Percentiles rank a stretch among this genome's conserved stretches.
phyloP scores from a whole-genome alignment of 2,329 filamentous ascomycete species.

The Aspergillus intermedius region DNA sequence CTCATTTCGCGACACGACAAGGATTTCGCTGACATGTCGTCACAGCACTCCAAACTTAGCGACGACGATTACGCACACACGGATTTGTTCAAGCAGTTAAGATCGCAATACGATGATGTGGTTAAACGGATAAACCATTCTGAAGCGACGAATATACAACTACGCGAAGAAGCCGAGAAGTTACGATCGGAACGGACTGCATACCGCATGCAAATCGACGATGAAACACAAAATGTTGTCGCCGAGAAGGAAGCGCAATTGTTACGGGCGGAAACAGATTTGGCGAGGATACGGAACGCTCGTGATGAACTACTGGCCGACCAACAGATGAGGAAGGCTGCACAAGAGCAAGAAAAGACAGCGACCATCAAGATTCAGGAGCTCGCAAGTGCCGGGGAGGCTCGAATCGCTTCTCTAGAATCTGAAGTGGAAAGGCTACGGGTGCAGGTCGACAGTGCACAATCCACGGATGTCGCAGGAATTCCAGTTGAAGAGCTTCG shows the following conservation, averaged over 20 bases:
- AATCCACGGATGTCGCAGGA: constrained; percentile 47
- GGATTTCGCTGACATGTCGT: neutral
- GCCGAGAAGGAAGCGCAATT: constrained; percentile 77
- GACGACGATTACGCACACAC: constrained; percentile 94
- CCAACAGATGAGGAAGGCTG: constrained; percentile 68
- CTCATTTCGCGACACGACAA: neutral
- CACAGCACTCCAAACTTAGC: constrained; percentile 60
- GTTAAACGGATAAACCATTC: constrained; percentile 87
- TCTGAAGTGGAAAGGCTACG: constrained; percentile 69
- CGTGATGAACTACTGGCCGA: constrained; percentile 84
- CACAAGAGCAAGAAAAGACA: constrained; percentile 67
- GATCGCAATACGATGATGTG: constrained; percentile 83
- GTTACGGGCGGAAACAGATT: constrained; percentile 71
- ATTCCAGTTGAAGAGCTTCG: constrained; percentile 66
- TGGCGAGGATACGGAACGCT: constrained; percentile 74
- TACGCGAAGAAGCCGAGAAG: constrained; percentile 79
- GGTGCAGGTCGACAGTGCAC: constrained; percentile 47
- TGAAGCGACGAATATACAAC: constrained; percentile 77
- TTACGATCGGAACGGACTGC: constrained; percentile 76
- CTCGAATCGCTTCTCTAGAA: constrained; percentile 74
- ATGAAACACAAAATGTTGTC: constrained; percentile 66
- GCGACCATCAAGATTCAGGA: constrained; percentile 71
- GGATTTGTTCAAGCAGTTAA: constrained; percentile 87
- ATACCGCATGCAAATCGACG: constrained; percentile 73
- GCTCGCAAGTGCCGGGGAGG: constrained; percentile 69